A percentile compares a stretch with the other conserved stretches of the same genome.
Conservation (phyloP, 2,329 filamentous ascomycete genomes). For the Cyphellophora attinorum region DNA sequence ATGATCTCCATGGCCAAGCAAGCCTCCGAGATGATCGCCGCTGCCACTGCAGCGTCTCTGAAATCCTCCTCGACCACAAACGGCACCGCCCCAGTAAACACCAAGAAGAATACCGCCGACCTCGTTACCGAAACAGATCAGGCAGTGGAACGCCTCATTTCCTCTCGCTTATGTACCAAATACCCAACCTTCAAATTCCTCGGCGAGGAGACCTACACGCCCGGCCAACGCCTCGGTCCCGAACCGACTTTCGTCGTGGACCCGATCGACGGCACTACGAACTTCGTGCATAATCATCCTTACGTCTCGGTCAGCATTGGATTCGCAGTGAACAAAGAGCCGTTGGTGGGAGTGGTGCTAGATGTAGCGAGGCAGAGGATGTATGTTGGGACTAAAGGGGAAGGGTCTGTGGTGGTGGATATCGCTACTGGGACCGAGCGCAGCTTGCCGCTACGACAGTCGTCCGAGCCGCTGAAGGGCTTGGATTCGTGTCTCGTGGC, state of each 20-base stretch:
- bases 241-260: constrained; percentile 54
- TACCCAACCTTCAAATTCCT: constrained; percentile 45
- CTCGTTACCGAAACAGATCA: constrained; percentile 56
- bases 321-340: constrained; percentile 39
- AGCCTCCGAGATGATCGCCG: constrained; percentile 33
- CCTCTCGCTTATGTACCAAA: constrained; percentile 36
- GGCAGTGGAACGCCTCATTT: constrained; percentile 51
- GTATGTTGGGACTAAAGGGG: constrained; percentile 46
- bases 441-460: constrained; percentile 37
- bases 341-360: constrained; percentile 50
- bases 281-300: constrained; percentile 54
- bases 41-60: constrained; percentile 28
- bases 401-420: constrained; percentile 40
- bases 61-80: no score
- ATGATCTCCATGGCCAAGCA: constrained; percentile 29
- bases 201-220: constrained; percentile 52
- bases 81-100: constrained; percentile 24
- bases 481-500: constrained; percentile 44
- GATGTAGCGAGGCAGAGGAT: constrained; percentile 50
- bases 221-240: constrained; percentile 40
- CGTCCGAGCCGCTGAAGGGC: constrained; percentile 35
- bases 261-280: constrained; percentile 56
- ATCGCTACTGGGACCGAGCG: constrained; percentile 15
- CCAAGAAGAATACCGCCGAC: constrained; percentile 46
- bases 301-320: constrained; percentile 52